Conservation (phyloP, 2,329 filamentous ascomycete species). For the Alternaria brassicae region DNA sequence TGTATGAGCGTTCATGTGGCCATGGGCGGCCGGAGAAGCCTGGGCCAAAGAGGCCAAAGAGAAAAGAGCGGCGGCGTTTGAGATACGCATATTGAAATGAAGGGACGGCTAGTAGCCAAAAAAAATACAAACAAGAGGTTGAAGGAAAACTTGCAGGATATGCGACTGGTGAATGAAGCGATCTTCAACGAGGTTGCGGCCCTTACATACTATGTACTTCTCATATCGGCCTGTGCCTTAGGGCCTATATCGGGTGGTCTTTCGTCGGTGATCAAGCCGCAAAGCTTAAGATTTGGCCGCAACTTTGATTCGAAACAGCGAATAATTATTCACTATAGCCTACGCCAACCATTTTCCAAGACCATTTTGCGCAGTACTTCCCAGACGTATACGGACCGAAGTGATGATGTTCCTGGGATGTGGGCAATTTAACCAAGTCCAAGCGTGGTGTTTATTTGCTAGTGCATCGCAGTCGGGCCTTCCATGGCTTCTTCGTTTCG, state of each 20-base stretch:
- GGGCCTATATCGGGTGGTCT: slow-evolving; percentile 4
- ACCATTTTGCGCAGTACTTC: background rate
- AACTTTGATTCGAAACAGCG: slow-evolving; percentile 3
- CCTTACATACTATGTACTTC: slow-evolving; percentile 4
- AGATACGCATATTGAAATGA: slow-evolving; percentile 34
- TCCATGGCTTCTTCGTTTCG: slow-evolving; percentile 12
- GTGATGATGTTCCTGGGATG: slow-evolving; percentile 4
- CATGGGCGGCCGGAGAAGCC: slow-evolving; percentile 18
- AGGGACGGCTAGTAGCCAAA: slow-evolving; percentile 28
- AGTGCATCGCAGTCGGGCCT: slow-evolving; percentile 10
- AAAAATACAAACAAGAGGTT: slow-evolving; percentile 10
- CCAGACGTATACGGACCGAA: slow-evolving; percentile 8
- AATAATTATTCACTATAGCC: background rate
- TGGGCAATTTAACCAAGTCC: background rate
- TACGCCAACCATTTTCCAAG: background rate
- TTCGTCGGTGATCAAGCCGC: slow-evolving; percentile 11
- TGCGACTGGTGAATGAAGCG: background rate
- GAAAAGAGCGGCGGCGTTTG: slow-evolving; percentile 27
- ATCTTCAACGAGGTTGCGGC: background rate
- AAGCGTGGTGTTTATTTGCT: slow-evolving; percentile 9
- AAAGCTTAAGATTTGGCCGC: slow-evolving; percentile 21
- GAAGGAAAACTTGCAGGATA: background rate
- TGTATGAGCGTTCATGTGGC: slow-evolving; percentile 10
- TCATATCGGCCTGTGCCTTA: background rate
- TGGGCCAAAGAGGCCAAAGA: slow-evolving; percentile 25